Conservation (phyloP, 2,329 filamentous ascomycete genomes). For the Trichoderma guizhouense region DNA sequence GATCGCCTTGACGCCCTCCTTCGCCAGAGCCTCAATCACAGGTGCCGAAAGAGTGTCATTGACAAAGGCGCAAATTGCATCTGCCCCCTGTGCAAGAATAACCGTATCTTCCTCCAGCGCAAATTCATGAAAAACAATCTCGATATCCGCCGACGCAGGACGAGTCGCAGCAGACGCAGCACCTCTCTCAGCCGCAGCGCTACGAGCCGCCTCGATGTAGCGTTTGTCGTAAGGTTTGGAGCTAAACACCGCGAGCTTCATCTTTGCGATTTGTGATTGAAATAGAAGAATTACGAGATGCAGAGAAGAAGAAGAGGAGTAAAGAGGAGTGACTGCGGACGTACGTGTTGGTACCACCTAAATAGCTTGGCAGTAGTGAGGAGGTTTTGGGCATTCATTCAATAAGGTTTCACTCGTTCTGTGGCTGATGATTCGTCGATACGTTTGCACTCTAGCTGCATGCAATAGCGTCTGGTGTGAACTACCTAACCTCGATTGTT, state of each 20-base stretch:
- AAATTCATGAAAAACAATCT: conserved; percentile 57
- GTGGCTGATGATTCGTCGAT: conserved; percentile 10
- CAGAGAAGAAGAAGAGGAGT: not conserved
- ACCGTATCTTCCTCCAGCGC: conserved; percentile 55
- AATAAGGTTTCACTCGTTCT: not conserved
- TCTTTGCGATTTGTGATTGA: conserved; percentile 24
- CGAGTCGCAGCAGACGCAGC: conserved; percentile 26
- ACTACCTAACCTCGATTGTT: not conserved
- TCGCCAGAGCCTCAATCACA: conserved; percentile 50
- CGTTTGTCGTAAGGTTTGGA: conserved; percentile 60
- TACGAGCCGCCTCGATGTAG: conserved; percentile 46
- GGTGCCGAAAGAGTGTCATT: conserved; percentile 56
- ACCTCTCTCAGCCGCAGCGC: conserved; percentile 24
- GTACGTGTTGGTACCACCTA: not conserved
- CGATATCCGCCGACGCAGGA: conserved; percentile 29
- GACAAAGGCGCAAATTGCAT: conserved; percentile 65
- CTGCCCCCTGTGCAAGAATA: conserved; percentile 47
- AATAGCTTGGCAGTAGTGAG: conserved; percentile 3
- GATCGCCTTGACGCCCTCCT: conserved; percentile 52
- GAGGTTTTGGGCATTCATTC: not conserved
- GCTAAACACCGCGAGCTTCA: conserved; percentile 63
- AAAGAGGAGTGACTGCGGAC: not conserved
- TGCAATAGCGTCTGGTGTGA: not conserved
- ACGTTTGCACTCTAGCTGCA: not conserved
- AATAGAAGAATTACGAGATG: not conserved